These are phyloP conservation scores for Xerophyta viscosa DNA, from an alignment of 106 monocot species.

Conservation along the genomic window DNA sequence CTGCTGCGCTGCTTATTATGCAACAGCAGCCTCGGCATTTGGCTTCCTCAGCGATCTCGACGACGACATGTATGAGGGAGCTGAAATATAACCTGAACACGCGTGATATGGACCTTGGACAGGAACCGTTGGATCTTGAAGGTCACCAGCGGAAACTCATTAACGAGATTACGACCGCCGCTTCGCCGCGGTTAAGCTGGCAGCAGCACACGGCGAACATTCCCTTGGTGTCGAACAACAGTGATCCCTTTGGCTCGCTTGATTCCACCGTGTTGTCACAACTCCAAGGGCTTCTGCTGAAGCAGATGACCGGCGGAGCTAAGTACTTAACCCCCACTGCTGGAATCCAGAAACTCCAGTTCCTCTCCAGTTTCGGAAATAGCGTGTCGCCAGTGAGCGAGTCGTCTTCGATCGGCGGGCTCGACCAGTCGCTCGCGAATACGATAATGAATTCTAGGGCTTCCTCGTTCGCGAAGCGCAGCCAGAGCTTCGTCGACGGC, in stretches of 20 bases:
- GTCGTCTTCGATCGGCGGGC: constrained; percentile 33
- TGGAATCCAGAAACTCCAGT: constrained; percentile 16
- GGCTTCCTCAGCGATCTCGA: constrained; percentile 7
- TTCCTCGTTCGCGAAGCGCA: constrained; percentile 64
- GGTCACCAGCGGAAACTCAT: constrained; percentile 46
- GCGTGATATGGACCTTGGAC: constrained; percentile 43
- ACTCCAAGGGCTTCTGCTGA: constrained; percentile 25
- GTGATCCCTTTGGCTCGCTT: constrained; percentile 13
- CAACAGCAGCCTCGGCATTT: constrained; percentile 10
- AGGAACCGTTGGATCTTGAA: constrained; percentile 41
- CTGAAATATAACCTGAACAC: constrained; percentile 49
- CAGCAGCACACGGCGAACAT: constrained; percentile 30
- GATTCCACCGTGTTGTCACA: constrained; percentile 25
- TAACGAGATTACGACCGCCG: constrained; percentile 30
- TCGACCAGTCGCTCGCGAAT: constrained; percentile 63
- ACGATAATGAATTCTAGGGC: constrained; percentile 77
- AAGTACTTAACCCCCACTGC: constrained; percentile 19
- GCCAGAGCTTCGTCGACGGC: constrained; percentile 90
- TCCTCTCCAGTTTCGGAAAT: constrained; percentile 26
- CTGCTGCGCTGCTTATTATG: constrained; percentile 30
- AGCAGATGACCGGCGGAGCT: constrained; percentile 14
- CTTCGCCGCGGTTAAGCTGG: constrained; percentile 19
- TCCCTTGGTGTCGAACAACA: constrained; percentile 6
- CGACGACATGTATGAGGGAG: constrained; percentile 27
- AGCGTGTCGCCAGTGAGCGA: constrained; percentile 22